phyloP scores from a whole-genome alignment of 2,329 filamentous ascomycete genomes.

The Dactylella cylindrospora region DNA sequence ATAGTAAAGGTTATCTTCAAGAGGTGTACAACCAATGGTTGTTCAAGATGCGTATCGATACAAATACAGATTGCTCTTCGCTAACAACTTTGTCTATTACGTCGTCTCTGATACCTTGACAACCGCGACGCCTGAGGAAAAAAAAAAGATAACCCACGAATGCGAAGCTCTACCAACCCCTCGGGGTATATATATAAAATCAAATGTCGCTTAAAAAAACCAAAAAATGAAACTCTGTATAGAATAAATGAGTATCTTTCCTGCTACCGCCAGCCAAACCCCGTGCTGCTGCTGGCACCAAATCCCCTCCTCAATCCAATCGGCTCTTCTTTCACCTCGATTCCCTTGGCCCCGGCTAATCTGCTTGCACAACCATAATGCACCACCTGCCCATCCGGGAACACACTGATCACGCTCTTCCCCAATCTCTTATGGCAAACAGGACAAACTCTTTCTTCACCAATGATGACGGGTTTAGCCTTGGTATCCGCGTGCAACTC shows the following conservation, averaged over 20 bases:
- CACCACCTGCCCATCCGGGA: constrained; percentile 68
- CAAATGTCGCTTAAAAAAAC: too few species aligned
- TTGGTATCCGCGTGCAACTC: constrained; percentile 68
- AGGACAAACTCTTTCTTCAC: constrained; percentile 84
- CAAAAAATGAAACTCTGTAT: not conserved
- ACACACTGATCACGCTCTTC: constrained; percentile 83
- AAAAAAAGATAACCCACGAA: too few species aligned
- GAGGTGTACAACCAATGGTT: too few species aligned
- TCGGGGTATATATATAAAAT: too few species aligned
- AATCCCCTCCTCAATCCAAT: constrained; percentile 23
- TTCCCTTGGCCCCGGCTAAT: constrained; percentile 27
- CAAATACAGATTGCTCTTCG: too few species aligned
- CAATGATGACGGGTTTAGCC: constrained; percentile 73
- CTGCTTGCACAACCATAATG: constrained; percentile 72
- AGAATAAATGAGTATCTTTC: not conserved
- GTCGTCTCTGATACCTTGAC: too few species aligned
- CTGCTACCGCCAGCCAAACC: constrained; percentile 31
- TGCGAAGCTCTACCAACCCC: too few species aligned
- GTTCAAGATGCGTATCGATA: too few species aligned
- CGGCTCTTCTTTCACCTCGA: constrained; percentile 33
- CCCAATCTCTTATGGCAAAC: constrained; percentile 93
- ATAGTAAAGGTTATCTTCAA: too few species aligned
- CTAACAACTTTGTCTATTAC: too few species aligned
- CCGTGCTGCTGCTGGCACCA: constrained; percentile 17
- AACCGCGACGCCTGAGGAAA: too few species aligned